phyloP scores from a whole-genome alignment of 306 rosid species.

The Fragaria vesca region DNA sequence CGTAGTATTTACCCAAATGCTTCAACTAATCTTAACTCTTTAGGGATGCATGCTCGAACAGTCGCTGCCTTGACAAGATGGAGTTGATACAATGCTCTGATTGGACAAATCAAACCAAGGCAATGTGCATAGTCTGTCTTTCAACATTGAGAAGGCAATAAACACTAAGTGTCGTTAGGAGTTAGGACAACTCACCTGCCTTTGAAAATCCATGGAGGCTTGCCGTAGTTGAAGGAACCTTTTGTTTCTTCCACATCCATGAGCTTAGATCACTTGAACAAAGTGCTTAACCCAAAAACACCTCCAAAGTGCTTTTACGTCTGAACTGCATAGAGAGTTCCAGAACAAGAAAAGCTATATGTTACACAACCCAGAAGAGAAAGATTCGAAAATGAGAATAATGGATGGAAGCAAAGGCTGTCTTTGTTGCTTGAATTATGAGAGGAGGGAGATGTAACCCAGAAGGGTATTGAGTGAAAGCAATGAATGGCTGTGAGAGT shows the following conservation, averaged over 20 bases:
- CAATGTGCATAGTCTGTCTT: background rate
- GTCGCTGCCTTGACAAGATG: conserved; percentile 84
- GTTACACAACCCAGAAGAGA: conserved; percentile 6
- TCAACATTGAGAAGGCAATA: background rate
- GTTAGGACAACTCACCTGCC: conserved; percentile 55
- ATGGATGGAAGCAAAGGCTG: background rate
- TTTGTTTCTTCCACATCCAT: conserved; percentile 50
- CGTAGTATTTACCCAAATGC: conserved; percentile 65
- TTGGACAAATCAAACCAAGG: background rate
- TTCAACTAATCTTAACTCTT: conserved; percentile 81
- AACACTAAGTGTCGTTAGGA: background rate
- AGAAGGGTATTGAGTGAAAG: background rate
- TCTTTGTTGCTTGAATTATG: background rate
- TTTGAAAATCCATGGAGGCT: conserved; percentile 83
- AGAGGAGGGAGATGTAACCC: conserved; percentile 1
- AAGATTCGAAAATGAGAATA: background rate
- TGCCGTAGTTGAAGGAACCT: conserved; percentile 61
- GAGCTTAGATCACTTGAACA: background rate
- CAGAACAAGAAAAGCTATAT: background rate
- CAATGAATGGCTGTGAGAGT: background rate
- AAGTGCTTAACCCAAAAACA: background rate
- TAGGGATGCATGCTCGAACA: conserved; percentile 75
- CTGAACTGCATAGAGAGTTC: background rate
- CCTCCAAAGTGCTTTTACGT: background rate
- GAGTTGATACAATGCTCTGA: conserved; percentile 89